Percentiles rank a stretch among this genome's conserved stretches.
phyloP scores from a whole-genome alignment of 257 asterid genomes.

The Solanum corneliomulleri region DNA sequence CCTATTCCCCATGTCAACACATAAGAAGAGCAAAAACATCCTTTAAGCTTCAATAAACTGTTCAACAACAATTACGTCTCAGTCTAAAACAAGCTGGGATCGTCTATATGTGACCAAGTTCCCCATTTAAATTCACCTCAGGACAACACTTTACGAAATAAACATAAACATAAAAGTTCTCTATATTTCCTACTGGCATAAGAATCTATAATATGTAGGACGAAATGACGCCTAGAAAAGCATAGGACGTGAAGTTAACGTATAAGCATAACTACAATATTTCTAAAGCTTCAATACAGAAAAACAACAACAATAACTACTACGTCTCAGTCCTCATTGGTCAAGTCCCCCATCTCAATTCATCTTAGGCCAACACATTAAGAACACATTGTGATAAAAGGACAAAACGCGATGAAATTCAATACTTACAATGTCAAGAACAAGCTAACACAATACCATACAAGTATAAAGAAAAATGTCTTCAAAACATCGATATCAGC shows the following conservation, averaged over 20 bases:
- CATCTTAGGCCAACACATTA: neutral
- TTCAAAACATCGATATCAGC: constrained; percentile 57
- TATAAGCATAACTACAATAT: neutral
- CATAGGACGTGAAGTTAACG: neutral
- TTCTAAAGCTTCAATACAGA: neutral
- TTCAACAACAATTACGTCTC: neutral
- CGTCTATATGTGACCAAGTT: neutral
- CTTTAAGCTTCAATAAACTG: neutral
- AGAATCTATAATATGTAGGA: neutral
- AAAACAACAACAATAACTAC: neutral
- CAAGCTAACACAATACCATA: constrained; percentile 94
- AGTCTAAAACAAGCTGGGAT: neutral
- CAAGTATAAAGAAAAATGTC: constrained; percentile 70
- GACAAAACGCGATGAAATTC: neutral
- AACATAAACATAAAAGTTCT: neutral
- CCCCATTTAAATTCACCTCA: neutral
- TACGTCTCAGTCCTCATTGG: neutral
- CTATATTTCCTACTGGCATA: neutral
- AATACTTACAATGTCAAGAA: constrained; percentile 76
- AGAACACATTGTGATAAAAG: neutral
- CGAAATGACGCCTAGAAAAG: neutral
- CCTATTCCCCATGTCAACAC: constrained; percentile 28
- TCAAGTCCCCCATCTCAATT: neutral
- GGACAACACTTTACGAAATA: neutral
- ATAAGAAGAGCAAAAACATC: neutral